Evolutionary conservation across 177 flowering plant species (phyloP), one percentile per base, ranked within the genome.

Genomic region (Tripterygium wilfordii): DNA sequence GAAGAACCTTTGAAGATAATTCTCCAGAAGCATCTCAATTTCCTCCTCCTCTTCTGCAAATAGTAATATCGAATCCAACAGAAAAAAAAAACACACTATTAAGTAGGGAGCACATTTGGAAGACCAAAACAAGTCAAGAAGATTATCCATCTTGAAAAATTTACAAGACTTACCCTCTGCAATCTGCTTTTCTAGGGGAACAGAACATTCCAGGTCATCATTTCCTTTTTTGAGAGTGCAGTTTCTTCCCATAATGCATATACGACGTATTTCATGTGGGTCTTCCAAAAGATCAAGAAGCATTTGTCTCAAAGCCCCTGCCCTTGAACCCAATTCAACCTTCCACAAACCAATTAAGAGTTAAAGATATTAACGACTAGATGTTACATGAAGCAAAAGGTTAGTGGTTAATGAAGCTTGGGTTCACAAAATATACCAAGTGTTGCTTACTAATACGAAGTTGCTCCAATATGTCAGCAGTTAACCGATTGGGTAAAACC

Each of bases 11-110:
- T 86, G 94, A 24, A 92, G 88, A 72, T 86, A 92, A 52, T 88
- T 88, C 64, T 92, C 98, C 72, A 92, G 43, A 36, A 92, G 96
- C 98, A 92, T 92, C 70, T 92, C 98, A 55, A 92, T 88, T 71
- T 92, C 98, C 72, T 92, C 98, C 68, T 88, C 98, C 61, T 88
- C 96, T 60, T 92, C 98, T 92, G 85, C 69, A 68, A 40, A 33
- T 3, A 29, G 19, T 12, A 53, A 42, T 42, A 47, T 40, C 36
- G 23, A 44, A 43, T 25, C 5, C 23, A 21, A 44, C 8, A 45
- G 31, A 12, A 31, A 43, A 14, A 20, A 19, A 20, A 25, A 29
- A 39, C 20, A 4, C 51, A 22, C 10, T 9, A 51, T 30, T 30
- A 30, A 6, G 33, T 6, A 30, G 7, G 8, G 7, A 30, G n/a